phyloP scores from a whole-genome alignment of 2,329 filamentous ascomycete species.

The Whalleya microplaca region DNA sequence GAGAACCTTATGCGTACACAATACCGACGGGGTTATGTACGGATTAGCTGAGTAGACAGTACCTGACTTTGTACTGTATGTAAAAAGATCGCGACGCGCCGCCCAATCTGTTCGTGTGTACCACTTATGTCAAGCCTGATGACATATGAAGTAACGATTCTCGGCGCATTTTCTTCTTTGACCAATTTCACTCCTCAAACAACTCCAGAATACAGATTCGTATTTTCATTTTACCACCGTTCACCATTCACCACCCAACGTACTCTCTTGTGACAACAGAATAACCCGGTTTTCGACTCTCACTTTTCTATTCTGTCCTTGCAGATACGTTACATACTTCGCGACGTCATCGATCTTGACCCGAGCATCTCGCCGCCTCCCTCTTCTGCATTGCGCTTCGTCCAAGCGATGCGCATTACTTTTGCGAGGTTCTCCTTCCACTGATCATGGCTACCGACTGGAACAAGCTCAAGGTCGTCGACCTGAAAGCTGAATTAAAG shows the following conservation, averaged over 20 bases:
- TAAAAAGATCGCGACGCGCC: constrained; percentile 24
- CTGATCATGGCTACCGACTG: constrained; percentile 53
- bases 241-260: not conserved
- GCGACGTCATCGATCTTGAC: not conserved
- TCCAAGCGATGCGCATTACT: constrained; percentile 24
- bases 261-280: not conserved
- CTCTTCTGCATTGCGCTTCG: constrained; percentile 2
- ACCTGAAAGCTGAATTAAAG: constrained; percentile 77
- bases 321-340: not conserved
- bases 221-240: not conserved
- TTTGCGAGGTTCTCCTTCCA: constrained; percentile 6
- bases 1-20: too few species aligned
- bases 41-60: too few species aligned
- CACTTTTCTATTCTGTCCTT: not conserved
- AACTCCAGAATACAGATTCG: not conserved
- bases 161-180: not conserved
- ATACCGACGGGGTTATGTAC: too few species aligned
- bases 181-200: not conserved
- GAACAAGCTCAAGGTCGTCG: constrained; percentile 69
- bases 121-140: constrained; percentile 20
- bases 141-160: constrained; percentile 18
- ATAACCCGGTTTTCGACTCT: not conserved
- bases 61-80: not conserved
- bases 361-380: not conserved
- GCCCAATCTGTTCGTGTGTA: constrained; percentile 24